Evolutionary conservation across 2,329 filamentous ascomycete genomes (phyloP), one percentile per base, ranked within the genome.

Genomic region (Colletotrichum trifolii): DNA sequence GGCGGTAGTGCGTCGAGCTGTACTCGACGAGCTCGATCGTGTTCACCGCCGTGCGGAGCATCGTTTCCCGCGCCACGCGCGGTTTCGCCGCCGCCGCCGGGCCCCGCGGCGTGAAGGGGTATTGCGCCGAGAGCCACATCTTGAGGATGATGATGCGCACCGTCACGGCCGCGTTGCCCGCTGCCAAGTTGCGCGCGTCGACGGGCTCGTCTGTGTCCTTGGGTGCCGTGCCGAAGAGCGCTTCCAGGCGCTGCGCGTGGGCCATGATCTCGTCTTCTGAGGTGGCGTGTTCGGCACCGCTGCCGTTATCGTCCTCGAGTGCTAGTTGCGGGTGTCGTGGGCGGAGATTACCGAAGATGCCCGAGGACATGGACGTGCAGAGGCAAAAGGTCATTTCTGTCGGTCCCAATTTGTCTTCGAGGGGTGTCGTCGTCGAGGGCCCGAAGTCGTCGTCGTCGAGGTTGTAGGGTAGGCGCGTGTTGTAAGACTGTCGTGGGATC

Each of bases 401-500:
- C 4, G 78, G 78, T 2, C 77, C 77, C 1, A 73, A 57, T 39
- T 76, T 75, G 58, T 78, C 75, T 6, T 70, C 60, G 2, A 81
- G 72, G 4, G 78, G 76, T 0, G 65, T 70, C 9, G 66, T 65
- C 36, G 74, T 79, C 4, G 77, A 75, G 0, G 81, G 81, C 2
- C 76, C 78, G 48, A 85, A 81, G 65, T 83, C 82, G 3, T 73
- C 77, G 69, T 89, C 86, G 72, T 88, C 82, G 45, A 88, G 72
- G 60, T 87, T 86, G 11, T 80, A 76, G 0, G 85, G 85, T 6
- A 82, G 71, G 3, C 74, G 74, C 1, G 83, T 85, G 68, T 84
- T 81, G 67, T 80, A 84, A 11, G 73, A 74, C n/a, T 77, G 73
- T 6, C 72, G 71, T 8, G 78, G 73, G 7, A 85, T 75, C n/a